A percentile compares a stretch with the other conserved stretches of the same genome.
These are phyloP conservation scores for Plasmodium malariae DNA, from an alignment of 169 alveolate genomes.

Conservation along the genomic window DNA sequence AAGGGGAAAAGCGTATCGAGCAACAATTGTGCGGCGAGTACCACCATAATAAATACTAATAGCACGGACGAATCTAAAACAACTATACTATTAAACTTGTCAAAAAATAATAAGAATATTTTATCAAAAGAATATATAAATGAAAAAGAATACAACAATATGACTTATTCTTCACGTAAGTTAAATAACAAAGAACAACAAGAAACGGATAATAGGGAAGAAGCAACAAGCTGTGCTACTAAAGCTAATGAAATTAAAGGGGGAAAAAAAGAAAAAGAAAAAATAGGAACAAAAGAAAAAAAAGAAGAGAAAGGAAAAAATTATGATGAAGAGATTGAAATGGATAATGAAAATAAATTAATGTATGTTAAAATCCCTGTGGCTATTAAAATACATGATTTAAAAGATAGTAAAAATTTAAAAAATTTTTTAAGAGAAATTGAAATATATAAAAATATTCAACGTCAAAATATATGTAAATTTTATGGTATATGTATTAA, in stretches of 20 bases:
- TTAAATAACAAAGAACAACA: slow-evolving; percentile 21
- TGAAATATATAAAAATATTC: slow-evolving; percentile 73
- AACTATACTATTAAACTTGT: slow-evolving; percentile 29
- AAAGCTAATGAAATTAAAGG: slow-evolving; percentile 13
- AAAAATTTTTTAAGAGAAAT: slow-evolving; percentile 75
- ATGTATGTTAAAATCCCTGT: slow-evolving; percentile 46
- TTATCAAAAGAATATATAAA: slow-evolving; percentile 15
- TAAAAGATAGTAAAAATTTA: slow-evolving; percentile 59
- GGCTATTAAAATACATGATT: slow-evolving; percentile 70
- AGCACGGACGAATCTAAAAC: slow-evolving; percentile 47
- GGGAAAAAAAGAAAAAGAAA: background rate
- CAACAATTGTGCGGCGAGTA: slow-evolving; percentile 16
- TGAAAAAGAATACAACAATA: slow-evolving; percentile 48
- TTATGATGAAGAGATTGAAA: background rate
- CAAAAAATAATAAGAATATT: slow-evolving; percentile 35
- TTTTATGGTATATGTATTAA: slow-evolving; percentile 72
- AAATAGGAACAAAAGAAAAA: background rate
- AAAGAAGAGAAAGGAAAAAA: background rate
- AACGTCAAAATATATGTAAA: slow-evolving; percentile 48
- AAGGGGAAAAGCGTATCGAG: slow-evolving; percentile 18
- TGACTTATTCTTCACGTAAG: no score
- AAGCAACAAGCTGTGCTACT: background rate
- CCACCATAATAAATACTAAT: slow-evolving; percentile 41
- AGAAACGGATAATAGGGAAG: background rate
- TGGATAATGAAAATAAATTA: background rate